These are phyloP conservation scores for Aethionema arabicum DNA, from an alignment of 345 rosid genomes.

Conservation along the genomic window DNA sequence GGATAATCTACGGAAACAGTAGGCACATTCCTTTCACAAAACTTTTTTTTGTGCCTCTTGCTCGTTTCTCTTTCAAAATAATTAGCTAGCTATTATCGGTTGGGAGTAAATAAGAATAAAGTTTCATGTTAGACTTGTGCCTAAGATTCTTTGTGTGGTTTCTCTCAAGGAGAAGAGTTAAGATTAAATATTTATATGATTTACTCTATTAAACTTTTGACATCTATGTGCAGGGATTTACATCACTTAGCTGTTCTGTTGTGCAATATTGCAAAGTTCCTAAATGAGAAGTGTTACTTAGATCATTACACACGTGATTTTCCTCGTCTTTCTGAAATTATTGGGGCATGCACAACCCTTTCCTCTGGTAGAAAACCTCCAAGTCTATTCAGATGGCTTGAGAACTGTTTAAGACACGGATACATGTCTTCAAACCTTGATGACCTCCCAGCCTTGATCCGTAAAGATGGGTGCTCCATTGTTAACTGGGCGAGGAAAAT, in stretches of 20 bases:
- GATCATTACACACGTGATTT: slow-evolving; percentile 93
- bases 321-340: slow-evolving; percentile 55
- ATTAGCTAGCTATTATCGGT: slow-evolving; percentile 17
- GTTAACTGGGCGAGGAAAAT: slow-evolving; percentile 81
- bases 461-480: slow-evolving; percentile 65
- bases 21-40: slow-evolving; percentile 32
- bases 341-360: slow-evolving; percentile 38
- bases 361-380: slow-evolving; percentile 62
- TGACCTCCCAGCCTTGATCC: slow-evolving; percentile 75
- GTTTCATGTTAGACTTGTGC: slow-evolving; percentile 14
- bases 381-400: slow-evolving; percentile 86
- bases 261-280: slow-evolving; percentile 63
- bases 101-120: not conserved
- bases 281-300: slow-evolving; percentile 70
- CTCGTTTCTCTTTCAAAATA: slow-evolving; percentile 12
- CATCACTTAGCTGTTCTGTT: slow-evolving; percentile 70
- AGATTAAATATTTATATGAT: slow-evolving; percentile 5
- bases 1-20: slow-evolving; percentile 87
- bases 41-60: slow-evolving; percentile 1
- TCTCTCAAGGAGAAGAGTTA: slow-evolving; percentile 19
- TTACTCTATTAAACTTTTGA: slow-evolving; percentile 23
- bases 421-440: slow-evolving; percentile 46
- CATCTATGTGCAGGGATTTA: slow-evolving; percentile 63
- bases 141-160: slow-evolving; percentile 14
- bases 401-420: slow-evolving; percentile 68